Percentiles rank a stretch among this genome's conserved stretches.
These are phyloP conservation scores for Mycosphaerella arachidis DNA, from an alignment of 2,329 filamentous ascomycete genomes.

Conservation along the genomic window DNA sequence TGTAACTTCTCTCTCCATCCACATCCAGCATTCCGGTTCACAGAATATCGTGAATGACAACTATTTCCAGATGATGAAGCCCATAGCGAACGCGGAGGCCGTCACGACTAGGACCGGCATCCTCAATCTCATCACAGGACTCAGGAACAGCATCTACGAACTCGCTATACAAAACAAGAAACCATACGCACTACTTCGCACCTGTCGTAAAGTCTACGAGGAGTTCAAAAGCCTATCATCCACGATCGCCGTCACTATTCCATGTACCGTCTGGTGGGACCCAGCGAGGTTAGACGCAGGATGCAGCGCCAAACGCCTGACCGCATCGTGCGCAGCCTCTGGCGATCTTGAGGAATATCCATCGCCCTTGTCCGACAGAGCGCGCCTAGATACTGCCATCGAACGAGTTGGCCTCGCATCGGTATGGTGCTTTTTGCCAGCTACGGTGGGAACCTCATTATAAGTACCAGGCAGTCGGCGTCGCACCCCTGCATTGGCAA, in stretches of 20 bases:
- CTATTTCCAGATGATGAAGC: not conserved
- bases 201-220: not conserved
- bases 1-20: not conserved
- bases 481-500: no score
- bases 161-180: not conserved
- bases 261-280: not conserved
- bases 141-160: not conserved
- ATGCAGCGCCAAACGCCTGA: no score
- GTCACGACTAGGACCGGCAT: not conserved
- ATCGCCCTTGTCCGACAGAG: no score
- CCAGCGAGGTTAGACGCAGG: no score
- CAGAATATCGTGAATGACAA: not conserved
- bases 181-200: not conserved
- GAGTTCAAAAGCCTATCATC: not conserved
- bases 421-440: no score
- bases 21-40: not conserved
- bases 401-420: no score
- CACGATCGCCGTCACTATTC: not conserved
- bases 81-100: not conserved
- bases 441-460: no score
- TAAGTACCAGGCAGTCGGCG: no score
- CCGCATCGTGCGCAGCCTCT: no score
- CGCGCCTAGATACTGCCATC: no score
- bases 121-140: not conserved
- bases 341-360: no score